Conservation (phyloP, 2,329 filamentous ascomycete genomes). For the Amesomyces nigricolor region DNA sequence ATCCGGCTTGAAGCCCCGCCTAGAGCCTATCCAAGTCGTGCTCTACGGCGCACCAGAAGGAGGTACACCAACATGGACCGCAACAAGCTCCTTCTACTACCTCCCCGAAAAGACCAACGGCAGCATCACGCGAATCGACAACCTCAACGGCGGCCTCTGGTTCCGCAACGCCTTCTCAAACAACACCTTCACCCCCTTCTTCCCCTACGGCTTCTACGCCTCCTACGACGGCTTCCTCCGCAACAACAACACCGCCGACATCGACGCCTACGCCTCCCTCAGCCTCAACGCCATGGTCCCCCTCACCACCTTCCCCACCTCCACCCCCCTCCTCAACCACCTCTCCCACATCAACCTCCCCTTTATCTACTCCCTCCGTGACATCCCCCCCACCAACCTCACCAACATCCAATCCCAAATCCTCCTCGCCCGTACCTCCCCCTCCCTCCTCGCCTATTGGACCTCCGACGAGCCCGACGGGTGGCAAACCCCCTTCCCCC, state of each 20-base stretch:
- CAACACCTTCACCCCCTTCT: slow-evolving; percentile 35
- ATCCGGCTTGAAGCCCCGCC: slow-evolving; percentile 31
- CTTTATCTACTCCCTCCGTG: slow-evolving; percentile 43
- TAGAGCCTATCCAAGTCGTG: slow-evolving; percentile 36
- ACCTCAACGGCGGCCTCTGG: slow-evolving; percentile 39
- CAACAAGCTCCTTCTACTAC: slow-evolving; percentile 35
- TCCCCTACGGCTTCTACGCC: slow-evolving; percentile 43
- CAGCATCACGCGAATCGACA: slow-evolving; percentile 43
- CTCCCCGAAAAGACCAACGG: slow-evolving; percentile 40
- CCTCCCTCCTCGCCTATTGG: slow-evolving; percentile 42
- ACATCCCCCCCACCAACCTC: slow-evolving; percentile 39
- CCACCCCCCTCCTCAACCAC: slow-evolving; percentile 34
- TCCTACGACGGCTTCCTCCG: slow-evolving; percentile 40
- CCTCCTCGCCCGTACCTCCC: slow-evolving; percentile 35
- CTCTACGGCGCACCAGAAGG: slow-evolving; percentile 32
- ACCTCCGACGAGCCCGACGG: slow-evolving; percentile 50
- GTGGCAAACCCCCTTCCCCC: slow-evolving; percentile 44
- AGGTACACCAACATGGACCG: slow-evolving; percentile 33
- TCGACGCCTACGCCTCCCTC: slow-evolving; percentile 32
- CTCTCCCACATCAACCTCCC: slow-evolving; percentile 34
- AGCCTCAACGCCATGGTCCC: slow-evolving; percentile 43
- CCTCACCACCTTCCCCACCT: slow-evolving; percentile 36
- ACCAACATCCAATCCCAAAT: slow-evolving; percentile 36
- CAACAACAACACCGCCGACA: slow-evolving; percentile 33
- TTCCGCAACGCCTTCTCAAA: slow-evolving; percentile 35